These are phyloP conservation scores for Ceriops zippeliana DNA, from an alignment of 345 rosid species.

Conservation along the genomic window DNA sequence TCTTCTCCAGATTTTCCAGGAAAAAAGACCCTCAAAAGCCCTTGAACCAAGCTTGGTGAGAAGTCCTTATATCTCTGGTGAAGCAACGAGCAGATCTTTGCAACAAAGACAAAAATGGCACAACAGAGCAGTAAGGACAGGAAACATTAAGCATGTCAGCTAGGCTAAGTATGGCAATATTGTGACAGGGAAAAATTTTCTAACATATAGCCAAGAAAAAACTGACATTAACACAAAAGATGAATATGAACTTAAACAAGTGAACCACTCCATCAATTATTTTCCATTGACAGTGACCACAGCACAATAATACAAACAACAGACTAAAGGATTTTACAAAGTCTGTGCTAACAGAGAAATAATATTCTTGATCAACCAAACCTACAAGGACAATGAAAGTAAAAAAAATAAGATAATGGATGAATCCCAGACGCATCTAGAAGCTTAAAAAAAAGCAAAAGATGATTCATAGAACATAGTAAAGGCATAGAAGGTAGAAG, in stretches of 20 bases:
- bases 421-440: not conserved
- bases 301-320: not conserved
- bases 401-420: not conserved
- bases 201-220: too few relatives aligned
- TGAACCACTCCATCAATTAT: not conserved
- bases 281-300: not conserved
- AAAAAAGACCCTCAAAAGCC: constrained; percentile 79
- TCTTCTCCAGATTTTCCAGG: constrained; percentile 95
- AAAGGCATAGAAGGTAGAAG: not conserved
- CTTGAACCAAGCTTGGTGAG: constrained; percentile 80
- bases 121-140: constrained; percentile 7
- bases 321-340: not conserved
- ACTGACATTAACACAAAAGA: not conserved
- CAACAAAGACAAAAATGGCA: constrained; percentile 25
- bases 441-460: not conserved
- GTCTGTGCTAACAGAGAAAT: not conserved
- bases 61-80: constrained; percentile 97
- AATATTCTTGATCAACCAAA: not conserved
- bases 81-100: constrained; percentile 91
- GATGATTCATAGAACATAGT: not conserved
- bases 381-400: not conserved
- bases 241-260: not conserved
- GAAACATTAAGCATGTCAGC: not conserved
- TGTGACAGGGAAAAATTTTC: too few relatives aligned
- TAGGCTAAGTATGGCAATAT: not conserved